Evolutionary conservation across 306 rosid species (phyloP).

Genomic region (Dalbergia cultrata): DNA sequence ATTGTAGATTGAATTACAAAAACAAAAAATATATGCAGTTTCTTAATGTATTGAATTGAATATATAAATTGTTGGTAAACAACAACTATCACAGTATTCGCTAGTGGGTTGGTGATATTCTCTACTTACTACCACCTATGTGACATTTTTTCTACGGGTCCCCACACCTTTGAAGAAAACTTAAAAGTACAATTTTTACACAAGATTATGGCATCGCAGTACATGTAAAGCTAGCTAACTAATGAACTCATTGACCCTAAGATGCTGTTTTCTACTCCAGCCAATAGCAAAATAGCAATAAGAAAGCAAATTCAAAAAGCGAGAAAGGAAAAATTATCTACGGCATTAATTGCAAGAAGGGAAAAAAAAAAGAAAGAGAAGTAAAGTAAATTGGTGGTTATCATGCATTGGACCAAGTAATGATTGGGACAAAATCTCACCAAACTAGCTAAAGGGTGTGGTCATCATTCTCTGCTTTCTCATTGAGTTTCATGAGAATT

Average conservation of each 20-base stretch:
- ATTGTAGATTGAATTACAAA: constrained; percentile 39
- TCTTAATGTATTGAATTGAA: constrained; percentile 25
- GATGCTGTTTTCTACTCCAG: constrained; percentile 8
- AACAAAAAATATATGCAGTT: not conserved
- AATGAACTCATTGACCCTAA: constrained; percentile 29
- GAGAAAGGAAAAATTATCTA: not conserved
- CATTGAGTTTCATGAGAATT: constrained; percentile 35
- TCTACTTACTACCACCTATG: constrained; percentile 57
- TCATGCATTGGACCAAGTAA: constrained; percentile 41
- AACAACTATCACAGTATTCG: constrained; percentile 40
- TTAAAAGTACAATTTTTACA: constrained; percentile 38
- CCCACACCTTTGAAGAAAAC: constrained; percentile 47
- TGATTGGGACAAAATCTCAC: constrained; percentile 60
- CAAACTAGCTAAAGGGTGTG: constrained; percentile 48
- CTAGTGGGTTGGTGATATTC: constrained; percentile 56
- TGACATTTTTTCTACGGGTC: constrained; percentile 56
- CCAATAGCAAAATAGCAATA: constrained; percentile 28
- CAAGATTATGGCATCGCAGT: constrained; percentile 11
- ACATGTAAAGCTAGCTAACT: constrained; percentile 21
- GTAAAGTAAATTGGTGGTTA: constrained; percentile 26
- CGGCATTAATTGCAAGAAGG: constrained; percentile 16
- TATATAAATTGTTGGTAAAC: constrained; percentile 48
- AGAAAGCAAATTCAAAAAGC: not conserved
- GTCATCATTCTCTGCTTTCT: constrained; percentile 42
- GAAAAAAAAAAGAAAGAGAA: not conserved